Evolutionary conservation across 371 early-diverging fungal genomes (phyloP).

Genomic region (Mucor plumbeus): DNA sequence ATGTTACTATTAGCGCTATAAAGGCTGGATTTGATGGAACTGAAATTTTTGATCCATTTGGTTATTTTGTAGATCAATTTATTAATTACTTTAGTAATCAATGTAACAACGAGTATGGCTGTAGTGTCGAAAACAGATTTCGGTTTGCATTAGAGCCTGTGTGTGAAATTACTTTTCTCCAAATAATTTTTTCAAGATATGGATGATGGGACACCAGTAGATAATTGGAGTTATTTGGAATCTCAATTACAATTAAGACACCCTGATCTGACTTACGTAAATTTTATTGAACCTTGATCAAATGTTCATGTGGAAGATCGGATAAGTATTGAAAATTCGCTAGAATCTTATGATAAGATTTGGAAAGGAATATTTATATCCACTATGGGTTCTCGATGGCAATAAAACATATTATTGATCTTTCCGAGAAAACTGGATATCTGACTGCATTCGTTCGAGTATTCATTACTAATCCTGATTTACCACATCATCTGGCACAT

Average conservation of each 20-base stretch:
- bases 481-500: conserved; percentile 24
- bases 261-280: conserved; percentile 32
- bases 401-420: conserved; percentile 20
- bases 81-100: too few species aligned
- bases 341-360: conserved; percentile 35
- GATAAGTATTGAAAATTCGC: background rate
- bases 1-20: background rate
- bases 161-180: too few species aligned
- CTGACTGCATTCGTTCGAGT: conserved; percentile 39
- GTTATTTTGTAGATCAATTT: too few species aligned
- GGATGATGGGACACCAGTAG: conserved; percentile 33
- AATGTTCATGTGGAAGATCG: conserved; percentile 6
- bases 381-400: conserved; percentile 24
- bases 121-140: too few species aligned
- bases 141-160: too few species aligned
- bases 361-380: conserved; percentile 38
- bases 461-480: conserved; percentile 47
- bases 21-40: too few species aligned
- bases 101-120: too few species aligned
- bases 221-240: conserved; percentile 34
- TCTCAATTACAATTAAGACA: conserved; percentile 22
- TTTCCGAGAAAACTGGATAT: conserved; percentile 31
- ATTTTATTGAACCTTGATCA: conserved; percentile 36
- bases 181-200: conserved; percentile 20
- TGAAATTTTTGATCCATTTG: too few species aligned